phyloP scores from a whole-genome alignment of 2,329 filamentous ascomycete genomes.

The Monosporascus sp. region DNA sequence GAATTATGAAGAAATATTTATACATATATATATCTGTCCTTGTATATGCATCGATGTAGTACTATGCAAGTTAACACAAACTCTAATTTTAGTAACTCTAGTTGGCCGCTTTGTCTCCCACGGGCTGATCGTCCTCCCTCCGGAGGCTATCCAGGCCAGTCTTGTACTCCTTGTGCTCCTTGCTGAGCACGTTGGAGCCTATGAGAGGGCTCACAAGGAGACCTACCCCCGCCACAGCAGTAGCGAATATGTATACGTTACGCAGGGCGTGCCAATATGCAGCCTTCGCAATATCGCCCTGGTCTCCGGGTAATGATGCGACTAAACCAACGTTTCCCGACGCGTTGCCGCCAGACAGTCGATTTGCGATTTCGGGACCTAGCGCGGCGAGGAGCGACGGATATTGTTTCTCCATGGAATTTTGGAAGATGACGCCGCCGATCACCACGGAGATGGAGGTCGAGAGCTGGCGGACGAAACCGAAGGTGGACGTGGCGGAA shows the following conservation, averaged over 20 bases:
- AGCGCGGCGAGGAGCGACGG: constrained; percentile 43
- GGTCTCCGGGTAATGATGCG: constrained; percentile 33
- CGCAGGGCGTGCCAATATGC: constrained; percentile 47
- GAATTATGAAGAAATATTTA: too few relatives aligned
- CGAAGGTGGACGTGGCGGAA: constrained; percentile 62
- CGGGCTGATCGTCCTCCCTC: constrained; percentile 12
- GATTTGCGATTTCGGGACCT: constrained; percentile 37
- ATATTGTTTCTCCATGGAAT: constrained; percentile 58
- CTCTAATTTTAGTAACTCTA: too few relatives aligned
- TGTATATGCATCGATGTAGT: too few relatives aligned
- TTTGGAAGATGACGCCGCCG: constrained; percentile 76
- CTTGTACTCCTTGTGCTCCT: constrained; percentile 52
- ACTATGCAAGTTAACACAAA: too few relatives aligned
- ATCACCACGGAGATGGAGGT: constrained; percentile 65
- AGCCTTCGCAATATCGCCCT: constrained; percentile 29
- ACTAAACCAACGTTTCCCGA: constrained; percentile 48
- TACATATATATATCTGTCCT: too few relatives aligned
- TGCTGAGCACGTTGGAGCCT: constrained; percentile 45
- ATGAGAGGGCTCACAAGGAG: constrained; percentile 44
- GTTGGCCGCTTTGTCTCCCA: neutral
- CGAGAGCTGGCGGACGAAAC: constrained; percentile 63
- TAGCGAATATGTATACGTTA: constrained; percentile 55
- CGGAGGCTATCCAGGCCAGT: constrained; percentile 45
- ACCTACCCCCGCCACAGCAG: constrained; percentile 42
- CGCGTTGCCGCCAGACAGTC: constrained; percentile 46